Conservation (phyloP, 2,329 filamentous ascomycete genomes). For the Aspergillus persii region DNA sequence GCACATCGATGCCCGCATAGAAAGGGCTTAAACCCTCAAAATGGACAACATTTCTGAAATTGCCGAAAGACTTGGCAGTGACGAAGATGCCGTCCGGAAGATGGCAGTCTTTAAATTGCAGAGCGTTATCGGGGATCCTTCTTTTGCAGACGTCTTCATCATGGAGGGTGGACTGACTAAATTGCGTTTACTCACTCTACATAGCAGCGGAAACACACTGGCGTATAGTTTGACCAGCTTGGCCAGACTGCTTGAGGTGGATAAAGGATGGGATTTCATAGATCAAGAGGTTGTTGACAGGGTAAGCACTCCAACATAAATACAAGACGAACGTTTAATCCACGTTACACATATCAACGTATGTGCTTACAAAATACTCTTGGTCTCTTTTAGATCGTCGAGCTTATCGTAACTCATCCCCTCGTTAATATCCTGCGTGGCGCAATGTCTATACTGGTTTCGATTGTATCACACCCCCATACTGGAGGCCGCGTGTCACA, state of each 20-base stretch:
- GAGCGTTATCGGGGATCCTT: conserved; percentile 88
- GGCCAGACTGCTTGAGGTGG: conserved; percentile 83
- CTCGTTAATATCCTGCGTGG: conserved; percentile 96
- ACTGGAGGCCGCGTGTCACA: conserved; percentile 50
- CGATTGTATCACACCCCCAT: conserved; percentile 84
- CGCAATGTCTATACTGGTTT: conserved; percentile 94
- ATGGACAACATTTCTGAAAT: conserved; percentile 57
- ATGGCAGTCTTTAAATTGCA: conserved; percentile 99
- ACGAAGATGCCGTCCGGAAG: conserved; percentile 88
- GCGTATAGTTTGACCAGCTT: conserved; percentile 92
- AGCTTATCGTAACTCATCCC: conserved; percentile 90
- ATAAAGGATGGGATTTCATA: conserved; percentile 88
- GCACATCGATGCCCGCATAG: neutral
- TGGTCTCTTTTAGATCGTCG: conserved; percentile 61
- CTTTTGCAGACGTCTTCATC: conserved; percentile 96
- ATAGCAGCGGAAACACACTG: conserved; percentile 85
- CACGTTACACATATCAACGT: neutral
- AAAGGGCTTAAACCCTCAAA: conserved; percentile 28
- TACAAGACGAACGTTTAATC: neutral
- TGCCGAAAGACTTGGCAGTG: conserved; percentile 58
- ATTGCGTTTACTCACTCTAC: conserved; percentile 78
- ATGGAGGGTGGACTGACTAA: conserved; percentile 79
- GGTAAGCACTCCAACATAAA: conserved; percentile 46
- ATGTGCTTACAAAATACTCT: conserved; percentile 4
- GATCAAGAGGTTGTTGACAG: conserved; percentile 56